These are phyloP conservation scores for Ceratopteris richardii DNA, from an alignment of 75 land plant genomes.

Conservation along the genomic window DNA sequence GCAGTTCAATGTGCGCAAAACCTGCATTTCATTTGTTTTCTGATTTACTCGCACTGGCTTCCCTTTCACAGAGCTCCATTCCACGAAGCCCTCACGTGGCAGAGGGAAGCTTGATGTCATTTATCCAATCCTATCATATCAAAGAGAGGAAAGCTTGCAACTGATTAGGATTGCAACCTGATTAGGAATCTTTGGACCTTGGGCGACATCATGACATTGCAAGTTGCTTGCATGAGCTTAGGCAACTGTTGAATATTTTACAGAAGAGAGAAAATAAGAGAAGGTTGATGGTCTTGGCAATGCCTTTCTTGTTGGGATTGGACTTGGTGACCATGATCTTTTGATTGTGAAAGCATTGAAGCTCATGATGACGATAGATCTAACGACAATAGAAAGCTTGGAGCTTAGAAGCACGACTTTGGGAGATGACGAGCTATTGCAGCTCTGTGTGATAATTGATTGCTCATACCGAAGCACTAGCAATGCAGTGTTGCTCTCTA, in stretches of 20 bases:
- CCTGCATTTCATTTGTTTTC: no score
- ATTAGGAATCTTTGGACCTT: neutral
- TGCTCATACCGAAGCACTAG: no score
- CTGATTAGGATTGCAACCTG: no score
- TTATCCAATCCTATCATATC: neutral
- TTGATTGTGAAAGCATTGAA: constrained; percentile 81
- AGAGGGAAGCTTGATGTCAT: constrained; percentile 28
- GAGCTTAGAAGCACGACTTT: no score
- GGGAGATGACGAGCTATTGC: no score
- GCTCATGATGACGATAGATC: constrained; percentile 64
- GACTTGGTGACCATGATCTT: constrained; percentile 95
- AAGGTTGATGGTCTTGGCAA: constrained; percentile 38
- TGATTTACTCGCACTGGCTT: constrained; percentile 16
- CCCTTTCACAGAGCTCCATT: constrained; percentile 75
- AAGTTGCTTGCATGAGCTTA: constrained; percentile 66
- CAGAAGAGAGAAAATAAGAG: constrained; percentile 13
- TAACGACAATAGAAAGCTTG: no score
- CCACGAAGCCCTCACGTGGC: constrained; percentile 32
- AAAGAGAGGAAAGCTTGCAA: neutral
- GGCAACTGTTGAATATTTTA: constrained; percentile 52
- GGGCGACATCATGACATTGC: constrained; percentile 58
- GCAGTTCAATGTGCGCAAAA: no score
- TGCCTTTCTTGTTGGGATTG: constrained; percentile 91
- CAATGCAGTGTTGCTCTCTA: no score
- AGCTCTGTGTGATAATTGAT: no score